Percentiles rank a stretch among this genome's conserved stretches.
These are phyloP conservation scores for Vicia villosa DNA, from an alignment of 306 rosid genomes.

Conservation along the genomic window DNA sequence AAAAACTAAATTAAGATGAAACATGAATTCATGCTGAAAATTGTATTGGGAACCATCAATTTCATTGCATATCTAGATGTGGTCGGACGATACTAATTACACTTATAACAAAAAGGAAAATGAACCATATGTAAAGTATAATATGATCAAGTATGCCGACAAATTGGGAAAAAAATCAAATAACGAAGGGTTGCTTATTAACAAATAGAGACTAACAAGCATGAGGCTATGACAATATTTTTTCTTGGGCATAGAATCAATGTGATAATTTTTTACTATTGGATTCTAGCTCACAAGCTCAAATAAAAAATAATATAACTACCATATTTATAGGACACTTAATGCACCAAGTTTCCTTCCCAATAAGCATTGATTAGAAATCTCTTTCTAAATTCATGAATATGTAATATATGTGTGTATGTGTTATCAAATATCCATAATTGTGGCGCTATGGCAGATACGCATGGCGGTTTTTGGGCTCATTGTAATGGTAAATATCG, in stretches of 20 bases:
- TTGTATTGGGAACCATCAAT: neutral
- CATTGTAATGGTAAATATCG: too few relatives aligned
- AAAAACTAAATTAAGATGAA: neutral
- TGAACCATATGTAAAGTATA: neutral
- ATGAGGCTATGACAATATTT: neutral
- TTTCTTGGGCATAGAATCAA: neutral
- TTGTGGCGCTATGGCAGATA: too few relatives aligned
- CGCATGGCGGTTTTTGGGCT: too few relatives aligned
- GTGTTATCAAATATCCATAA: too few relatives aligned
- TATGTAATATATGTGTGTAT: neutral
- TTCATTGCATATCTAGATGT: neutral
- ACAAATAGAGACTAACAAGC: neutral
- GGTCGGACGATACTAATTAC: neutral
- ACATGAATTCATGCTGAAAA: neutral
- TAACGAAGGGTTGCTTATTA: neutral
- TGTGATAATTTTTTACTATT: neutral
- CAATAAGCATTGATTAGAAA: neutral
- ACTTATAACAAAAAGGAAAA: constrained; percentile 21
- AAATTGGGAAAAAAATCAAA: neutral
- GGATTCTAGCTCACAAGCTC: neutral
- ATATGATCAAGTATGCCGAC: neutral
- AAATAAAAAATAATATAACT: neutral
- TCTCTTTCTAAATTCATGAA: neutral
- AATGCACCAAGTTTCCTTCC: neutral
- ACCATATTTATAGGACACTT: neutral